These are phyloP conservation scores for Leishmania martiniquensis DNA, from an alignment of 208 protist genomes.

Conservation along the genomic window DNA sequence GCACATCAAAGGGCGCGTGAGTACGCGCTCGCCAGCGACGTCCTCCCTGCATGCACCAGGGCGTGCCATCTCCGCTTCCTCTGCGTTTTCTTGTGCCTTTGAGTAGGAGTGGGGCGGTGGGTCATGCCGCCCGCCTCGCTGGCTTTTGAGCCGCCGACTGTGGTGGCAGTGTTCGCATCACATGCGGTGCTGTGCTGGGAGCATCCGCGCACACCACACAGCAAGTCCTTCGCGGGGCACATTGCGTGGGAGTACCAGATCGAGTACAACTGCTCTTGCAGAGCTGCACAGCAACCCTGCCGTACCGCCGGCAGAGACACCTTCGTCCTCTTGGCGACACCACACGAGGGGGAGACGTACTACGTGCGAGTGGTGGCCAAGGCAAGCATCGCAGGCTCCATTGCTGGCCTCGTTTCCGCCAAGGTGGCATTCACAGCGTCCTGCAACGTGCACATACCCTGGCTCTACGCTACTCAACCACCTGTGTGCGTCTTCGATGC, in stretches of 20 bases:
- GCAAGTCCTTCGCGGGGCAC: conserved; percentile 13
- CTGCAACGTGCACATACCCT: conserved; percentile 34
- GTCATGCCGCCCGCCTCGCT: background rate
- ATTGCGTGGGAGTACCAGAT: conserved; percentile 58
- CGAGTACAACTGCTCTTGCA: conserved; percentile 55
- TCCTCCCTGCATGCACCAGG: background rate
- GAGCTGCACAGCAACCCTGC: conserved; percentile 23
- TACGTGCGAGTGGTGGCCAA: conserved; percentile 57
- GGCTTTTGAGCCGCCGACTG: conserved; percentile 17
- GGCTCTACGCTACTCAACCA: conserved; percentile 29
- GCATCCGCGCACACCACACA: conserved; percentile 16
- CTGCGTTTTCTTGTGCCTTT: conserved; percentile 5
- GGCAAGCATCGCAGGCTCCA: conserved; percentile 20
- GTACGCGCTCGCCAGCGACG: background rate
- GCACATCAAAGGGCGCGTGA: background rate
- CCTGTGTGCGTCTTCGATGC: conserved; percentile 57
- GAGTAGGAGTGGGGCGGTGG: background rate
- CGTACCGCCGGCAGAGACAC: conserved; percentile 29
- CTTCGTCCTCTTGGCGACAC: conserved; percentile 40
- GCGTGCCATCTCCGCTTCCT: background rate
- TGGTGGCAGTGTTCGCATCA: conserved; percentile 48
- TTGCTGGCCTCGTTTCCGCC: conserved; percentile 32
- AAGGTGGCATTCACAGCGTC: conserved; percentile 27
- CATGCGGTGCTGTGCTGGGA: conserved; percentile 57
- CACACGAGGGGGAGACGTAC: conserved; percentile 50